Evolutionary conservation across 2,329 filamentous ascomycete genomes (phyloP).

Genomic region (Fusarium palustre): DNA sequence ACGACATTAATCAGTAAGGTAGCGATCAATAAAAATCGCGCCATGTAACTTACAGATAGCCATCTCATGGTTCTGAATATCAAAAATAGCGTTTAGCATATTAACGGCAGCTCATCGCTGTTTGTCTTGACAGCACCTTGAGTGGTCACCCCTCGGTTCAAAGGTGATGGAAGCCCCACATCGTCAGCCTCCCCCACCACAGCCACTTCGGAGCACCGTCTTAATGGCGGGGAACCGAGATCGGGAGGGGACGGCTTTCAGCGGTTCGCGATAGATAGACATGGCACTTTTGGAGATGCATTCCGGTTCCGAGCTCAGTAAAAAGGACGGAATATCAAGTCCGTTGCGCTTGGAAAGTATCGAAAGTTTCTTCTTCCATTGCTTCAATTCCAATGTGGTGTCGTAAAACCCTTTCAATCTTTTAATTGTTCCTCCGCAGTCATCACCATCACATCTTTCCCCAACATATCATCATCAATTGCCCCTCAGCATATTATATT

Average conservation of each 20-base stretch:
- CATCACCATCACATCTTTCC: background rate
- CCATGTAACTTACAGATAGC: background rate
- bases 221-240: constrained; percentile 38
- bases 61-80: background rate
- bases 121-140: background rate
- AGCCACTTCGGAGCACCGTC: constrained; percentile 30
- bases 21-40: background rate
- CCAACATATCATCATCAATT: constrained; percentile 21
- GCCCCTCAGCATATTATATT: constrained; percentile 15
- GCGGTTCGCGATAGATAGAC: constrained; percentile 28
- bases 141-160: background rate
- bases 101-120: background rate
- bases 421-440: background rate
- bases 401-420: constrained; percentile 6
- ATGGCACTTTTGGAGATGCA: constrained; percentile 18
- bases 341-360: constrained; percentile 16
- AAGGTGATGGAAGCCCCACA: constrained; percentile 22
- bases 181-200: constrained; percentile 45
- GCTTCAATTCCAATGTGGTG: constrained; percentile 11
- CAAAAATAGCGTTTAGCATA: background rate
- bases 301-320: constrained; percentile 30
- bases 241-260: constrained; percentile 46
- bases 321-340: constrained; percentile 33
- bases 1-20: no score
- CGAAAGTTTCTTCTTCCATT: background rate